Base-by-base conservation (phyloP, 176 grass and related monocot species). In the Bothriochloa decipiens region DNA sequence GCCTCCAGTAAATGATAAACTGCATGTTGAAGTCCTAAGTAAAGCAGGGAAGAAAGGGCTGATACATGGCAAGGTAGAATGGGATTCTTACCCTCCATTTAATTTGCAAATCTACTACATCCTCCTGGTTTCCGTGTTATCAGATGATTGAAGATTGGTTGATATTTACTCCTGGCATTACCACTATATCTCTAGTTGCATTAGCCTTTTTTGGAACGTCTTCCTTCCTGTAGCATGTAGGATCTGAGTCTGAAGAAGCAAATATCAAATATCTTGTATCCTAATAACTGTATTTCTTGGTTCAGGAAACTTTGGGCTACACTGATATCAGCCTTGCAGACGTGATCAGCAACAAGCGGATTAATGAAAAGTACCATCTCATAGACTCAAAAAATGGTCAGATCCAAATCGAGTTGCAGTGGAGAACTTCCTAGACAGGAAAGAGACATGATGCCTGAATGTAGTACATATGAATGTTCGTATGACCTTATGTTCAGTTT, bases 341-440 rank as follows among this genome's bases (percentile, higher is more conserved):
- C 29, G 91, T 96, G 47, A 88, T 96, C 28, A 92, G 76, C 67
- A 96, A 92, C 87, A 99, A 92, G 88, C 82, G 96, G 77, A 93
- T 92, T 8, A 99, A 99, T 32, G 89, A 91, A 29, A 93, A 84
- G 77, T 89, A 91, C 77, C 96, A 96, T 76, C 93, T 99, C 58
- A 90, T 93, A 3, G 93, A 96, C 78, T 96, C 96, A 3, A 96
- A 99, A 50, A 99, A 96, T 65, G 96, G 91, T 62, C 85, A 78
- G 70, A 91, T 99, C 82, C 96, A 94, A 81, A 89, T 99, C 57
- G 96, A 99, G 75, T 57, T 99, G 87, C 93, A 82, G 79, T 99
- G 96, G 96, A 92, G 82, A 74, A 88, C 89, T 92, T 92, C 90
- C 42, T 98, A 97, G 92, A 72, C 79, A 83, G 65, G 80, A 67